Percentiles rank a stretch among this genome's conserved stretches.
phyloP scores from a whole-genome alignment of 306 rosid species.

The Crotalaria pallida region DNA sequence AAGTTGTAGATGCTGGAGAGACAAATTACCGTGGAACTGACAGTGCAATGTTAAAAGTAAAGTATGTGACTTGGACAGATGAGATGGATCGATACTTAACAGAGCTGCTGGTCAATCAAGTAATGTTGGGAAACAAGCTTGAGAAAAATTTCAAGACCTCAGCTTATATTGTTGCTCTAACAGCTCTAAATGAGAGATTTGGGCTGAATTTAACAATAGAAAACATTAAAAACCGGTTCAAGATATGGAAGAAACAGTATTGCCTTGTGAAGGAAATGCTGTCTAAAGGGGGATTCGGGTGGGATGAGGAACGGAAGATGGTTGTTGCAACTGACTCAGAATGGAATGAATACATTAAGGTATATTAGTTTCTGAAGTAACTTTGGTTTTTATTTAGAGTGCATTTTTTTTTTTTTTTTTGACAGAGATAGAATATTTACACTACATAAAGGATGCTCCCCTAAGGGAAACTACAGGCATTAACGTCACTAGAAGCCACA shows the following conservation, averaged over 20 bases:
- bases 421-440: too few species aligned
- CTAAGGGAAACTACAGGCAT: too few species aligned
- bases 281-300: conserved; percentile 39
- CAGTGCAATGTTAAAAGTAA: conserved; percentile 30
- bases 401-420: too few species aligned
- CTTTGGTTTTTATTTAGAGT: not conserved
- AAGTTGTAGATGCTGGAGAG: conserved; percentile 34
- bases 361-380: conserved; percentile 22
- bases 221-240: conserved; percentile 41
- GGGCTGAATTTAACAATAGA: conserved; percentile 39
- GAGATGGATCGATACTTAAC: conserved; percentile 52
- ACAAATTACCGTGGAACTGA: conserved; percentile 21
- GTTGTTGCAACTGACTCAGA: conserved; percentile 39
- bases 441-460: too few species aligned
- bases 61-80: conserved; percentile 40
- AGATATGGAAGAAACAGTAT: conserved; percentile 45
- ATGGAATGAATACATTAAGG: conserved; percentile 48
- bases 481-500: too few species aligned
- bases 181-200: conserved; percentile 44
- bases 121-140: conserved; percentile 46
- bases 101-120: conserved; percentile 43
- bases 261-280: conserved; percentile 42
- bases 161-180: conserved; percentile 39
- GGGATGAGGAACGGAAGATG: conserved; percentile 47
- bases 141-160: conserved; percentile 43